phyloP scores from a whole-genome alignment of 345 rosid species.

The Eucalyptus marginata region DNA sequence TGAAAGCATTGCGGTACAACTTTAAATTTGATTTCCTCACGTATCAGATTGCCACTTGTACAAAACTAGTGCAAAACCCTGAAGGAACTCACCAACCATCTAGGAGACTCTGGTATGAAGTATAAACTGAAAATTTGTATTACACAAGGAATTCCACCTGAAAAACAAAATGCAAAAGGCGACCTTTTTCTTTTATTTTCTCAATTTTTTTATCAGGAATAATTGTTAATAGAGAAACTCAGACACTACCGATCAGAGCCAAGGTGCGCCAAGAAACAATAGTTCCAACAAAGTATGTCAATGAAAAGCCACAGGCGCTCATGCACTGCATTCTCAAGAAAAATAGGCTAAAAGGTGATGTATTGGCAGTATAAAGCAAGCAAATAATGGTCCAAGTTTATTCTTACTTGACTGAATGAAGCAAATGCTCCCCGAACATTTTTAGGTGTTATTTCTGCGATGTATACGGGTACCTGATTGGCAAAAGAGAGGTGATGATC shows the following conservation, averaged over 20 bases:
- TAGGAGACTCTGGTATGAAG: constrained; percentile 22
- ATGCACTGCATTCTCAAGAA: not conserved
- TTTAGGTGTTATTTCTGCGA: constrained; percentile 5
- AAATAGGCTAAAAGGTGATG: not conserved
- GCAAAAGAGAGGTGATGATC: not conserved
- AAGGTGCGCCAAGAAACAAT: constrained; percentile 5
- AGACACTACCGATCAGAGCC: constrained; percentile 2
- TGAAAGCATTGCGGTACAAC: not conserved
- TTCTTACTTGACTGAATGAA: not conserved
- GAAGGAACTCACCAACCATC: constrained; percentile 15
- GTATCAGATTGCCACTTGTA: not conserved
- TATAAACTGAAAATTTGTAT: constrained; percentile 8
- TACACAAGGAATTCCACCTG: constrained; percentile 3
- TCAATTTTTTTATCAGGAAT: not conserved
- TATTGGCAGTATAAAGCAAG: not conserved
- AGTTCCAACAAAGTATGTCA: not conserved
- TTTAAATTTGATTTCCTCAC: not conserved
- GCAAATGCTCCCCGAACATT: constrained; percentile 6
- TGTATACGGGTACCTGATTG: not conserved
- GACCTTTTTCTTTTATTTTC: not conserved
- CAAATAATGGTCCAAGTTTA: not conserved
- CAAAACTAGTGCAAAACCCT: not conserved
- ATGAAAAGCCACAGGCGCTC: not conserved
- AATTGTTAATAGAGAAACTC: not conserved
- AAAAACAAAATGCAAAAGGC: not conserved